Evolutionary conservation across 306 rosid genomes (phyloP), one percentile per base, ranked within the genome.

Genomic region (Begonia loranthoides): DNA sequence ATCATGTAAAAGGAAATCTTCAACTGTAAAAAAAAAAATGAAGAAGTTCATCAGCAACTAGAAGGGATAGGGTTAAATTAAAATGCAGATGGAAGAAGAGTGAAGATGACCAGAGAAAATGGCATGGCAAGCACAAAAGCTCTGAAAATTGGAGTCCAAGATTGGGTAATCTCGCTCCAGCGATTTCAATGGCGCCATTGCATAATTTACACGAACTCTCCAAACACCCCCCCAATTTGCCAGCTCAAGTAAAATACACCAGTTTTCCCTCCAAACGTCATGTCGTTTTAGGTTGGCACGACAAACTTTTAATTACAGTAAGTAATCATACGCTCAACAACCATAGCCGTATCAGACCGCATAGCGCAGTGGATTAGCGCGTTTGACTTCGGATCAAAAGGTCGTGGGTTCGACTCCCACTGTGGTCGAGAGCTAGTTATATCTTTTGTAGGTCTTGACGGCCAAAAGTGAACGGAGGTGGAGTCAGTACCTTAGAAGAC

Each of bases 1-100:
- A 66, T 79, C 93, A 3, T 69, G 73, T 3, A 86, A 60, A 57
- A 82, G 93, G 60, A 79, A 82, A 70, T 82, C 95, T 73, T 86
- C 93, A 56, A 79, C 95, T 77, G 76, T 13, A 41, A 40, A 17
- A 15, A 17, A 59, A 17, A 17, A 58, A 50, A 12, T 19, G 51
- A 22, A 43, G 21, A 15, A 15, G 11, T 5, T 16, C 58, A 9
- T n/a, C 36, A 3, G 36, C 36, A 28, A 28, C 38, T 17, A 52
- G 44, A 13, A 41, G 21, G 2, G 28, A 56, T 9, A 19, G 43
- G 34, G 33, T 11, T 13, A 36, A 41, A 55, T 21, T 41, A 47
- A 2, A 46, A 10, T 13, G 15, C 5, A n/a, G 49, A 43, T 24
- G 44, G 13, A 51, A 12, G 52, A 45, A 15, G 14, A 45, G 45